A percentile compares a stretch with the other conserved stretches of the same genome.
Conservation (phyloP, 2,329 filamentous ascomycete species). For the Cladosporium sphaerospermum region DNA sequence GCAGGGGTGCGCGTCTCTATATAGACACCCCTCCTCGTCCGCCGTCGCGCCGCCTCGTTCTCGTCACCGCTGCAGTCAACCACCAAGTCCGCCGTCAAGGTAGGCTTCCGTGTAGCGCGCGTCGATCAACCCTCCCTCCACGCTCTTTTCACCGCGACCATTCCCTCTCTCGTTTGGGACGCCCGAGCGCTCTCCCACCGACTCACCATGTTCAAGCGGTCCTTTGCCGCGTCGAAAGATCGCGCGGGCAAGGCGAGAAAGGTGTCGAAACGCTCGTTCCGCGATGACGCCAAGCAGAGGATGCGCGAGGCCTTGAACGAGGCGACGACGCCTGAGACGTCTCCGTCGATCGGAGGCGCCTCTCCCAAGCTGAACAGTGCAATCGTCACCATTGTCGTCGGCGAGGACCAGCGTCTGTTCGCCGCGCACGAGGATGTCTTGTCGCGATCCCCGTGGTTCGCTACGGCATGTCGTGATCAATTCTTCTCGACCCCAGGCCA, state of each 20-base stretch:
- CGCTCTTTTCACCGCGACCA: constrained; percentile 34
- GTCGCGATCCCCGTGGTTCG: constrained; percentile 76
- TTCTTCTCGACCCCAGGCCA: constrained; percentile 59
- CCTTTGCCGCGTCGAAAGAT: constrained; percentile 74
- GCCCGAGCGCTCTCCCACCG: background rate
- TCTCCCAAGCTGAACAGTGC: constrained; percentile 55
- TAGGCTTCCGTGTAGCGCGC: constrained; percentile 49
- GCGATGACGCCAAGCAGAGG: constrained; percentile 78
- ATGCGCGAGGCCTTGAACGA: constrained; percentile 74
- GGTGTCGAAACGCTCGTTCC: constrained; percentile 66
- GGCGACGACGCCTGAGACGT: constrained; percentile 37
- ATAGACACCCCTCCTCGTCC: constrained; percentile 2
- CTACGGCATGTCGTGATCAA: constrained; percentile 53
- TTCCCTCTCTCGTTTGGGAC: constrained; percentile 17
- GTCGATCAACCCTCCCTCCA: constrained; percentile 37
- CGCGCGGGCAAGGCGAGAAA: constrained; percentile 84
- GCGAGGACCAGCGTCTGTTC: constrained; percentile 80
- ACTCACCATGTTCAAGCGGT: constrained; percentile 80
- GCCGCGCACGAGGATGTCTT: constrained; percentile 93
- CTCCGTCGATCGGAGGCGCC: constrained; percentile 30
- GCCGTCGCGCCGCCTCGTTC: constrained; percentile 8
- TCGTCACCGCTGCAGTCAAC: constrained; percentile 30
- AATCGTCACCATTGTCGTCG: constrained; percentile 82
- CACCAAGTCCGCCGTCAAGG: constrained; percentile 32
- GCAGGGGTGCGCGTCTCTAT: constrained; percentile 9